Evolutionary conservation across 768 basidiomycete genomes (phyloP).

Genomic region (Suillus hirtellus): DNA sequence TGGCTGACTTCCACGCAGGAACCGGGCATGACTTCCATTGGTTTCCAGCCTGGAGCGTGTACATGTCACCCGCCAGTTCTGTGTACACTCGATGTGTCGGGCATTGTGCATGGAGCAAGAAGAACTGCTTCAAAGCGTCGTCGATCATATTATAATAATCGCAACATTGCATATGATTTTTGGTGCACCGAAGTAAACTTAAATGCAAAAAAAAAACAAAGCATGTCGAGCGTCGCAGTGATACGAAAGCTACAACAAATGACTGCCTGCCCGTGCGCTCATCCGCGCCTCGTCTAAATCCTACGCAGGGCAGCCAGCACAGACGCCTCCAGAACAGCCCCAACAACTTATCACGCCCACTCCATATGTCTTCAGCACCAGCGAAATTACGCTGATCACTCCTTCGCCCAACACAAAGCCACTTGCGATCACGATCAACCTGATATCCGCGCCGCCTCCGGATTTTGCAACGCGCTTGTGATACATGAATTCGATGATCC

Average conservation of each 20-base stretch:
- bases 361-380: slow-evolving; percentile 73
- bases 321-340: slow-evolving; percentile 80
- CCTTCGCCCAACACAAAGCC: slow-evolving; percentile 98
- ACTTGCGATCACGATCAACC: slow-evolving; percentile 84
- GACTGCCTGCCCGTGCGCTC: not conserved
- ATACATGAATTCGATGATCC: slow-evolving; percentile 75
- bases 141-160: not conserved
- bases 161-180: not conserved
- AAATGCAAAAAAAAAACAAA: no score
- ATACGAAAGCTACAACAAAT: not conserved
- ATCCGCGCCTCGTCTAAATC: not conserved
- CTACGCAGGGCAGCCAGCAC: slow-evolving; percentile 62
- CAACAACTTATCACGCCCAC: slow-evolving; percentile 79
- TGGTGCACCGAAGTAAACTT: not conserved
- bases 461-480: slow-evolving; percentile 49
- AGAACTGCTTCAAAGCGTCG: not conserved
- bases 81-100: not conserved
- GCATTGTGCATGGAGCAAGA: not conserved
- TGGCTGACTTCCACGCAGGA: not conserved
- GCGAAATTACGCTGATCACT: slow-evolving; percentile 77
- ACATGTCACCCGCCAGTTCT: not conserved
- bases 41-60: not conserved
- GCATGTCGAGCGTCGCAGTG: not conserved
- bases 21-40: not conserved
- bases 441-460: slow-evolving; percentile 58